Base-by-base conservation (phyloP, 2,329 filamentous ascomycete genomes). In the Atkinsonella texensis region DNA sequence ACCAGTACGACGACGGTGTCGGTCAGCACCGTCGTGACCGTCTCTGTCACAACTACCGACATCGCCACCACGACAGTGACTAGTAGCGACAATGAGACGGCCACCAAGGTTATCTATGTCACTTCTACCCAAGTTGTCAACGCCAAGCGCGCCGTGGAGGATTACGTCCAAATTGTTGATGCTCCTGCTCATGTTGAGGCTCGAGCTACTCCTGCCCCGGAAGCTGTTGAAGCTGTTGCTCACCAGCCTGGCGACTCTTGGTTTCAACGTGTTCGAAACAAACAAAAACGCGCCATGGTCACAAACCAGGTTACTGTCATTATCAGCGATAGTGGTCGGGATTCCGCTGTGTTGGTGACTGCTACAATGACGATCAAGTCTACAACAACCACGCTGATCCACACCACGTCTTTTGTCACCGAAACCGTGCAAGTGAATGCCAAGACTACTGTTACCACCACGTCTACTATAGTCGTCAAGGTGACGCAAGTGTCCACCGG, bases 1-100 rank as follows among this genome's bases (percentile, higher is more conserved):
- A 66, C 59, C 56, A 55, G 54, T 12, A 58, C 58, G 17, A 65
- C 63, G 3, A 68, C 65, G 7, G 53, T 65, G 28, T 51, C 17
- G 13, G 7, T 61, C 46, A 59, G 56, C 38, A 62, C 61, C 4
- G 52, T 63, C 31, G 62, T 63, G 31, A 69, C 68, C 39, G 58
- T 67, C 17, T 46, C 66, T 48, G 57, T 68, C 20, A 69, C 67
- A 20, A 59, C 57, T 12, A 70, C 67, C 46, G 55, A 55, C 43
- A 67, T 69, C 54, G 55, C 58, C 46, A 71, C 68, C 38, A 59
- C 56, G 18, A 70, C 68, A 50, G 61, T 70, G 50, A 71, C 69
- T 48, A 63, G 58, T 52, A 61, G 56, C 51, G 62, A 66, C 48
- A 60, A 60, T 35, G 59, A 64, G 6, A 68, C 65, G 12, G 67